These are phyloP conservation scores for Mentha longifolia DNA, from an alignment of 257 asterid species.

Conservation along the genomic window DNA sequence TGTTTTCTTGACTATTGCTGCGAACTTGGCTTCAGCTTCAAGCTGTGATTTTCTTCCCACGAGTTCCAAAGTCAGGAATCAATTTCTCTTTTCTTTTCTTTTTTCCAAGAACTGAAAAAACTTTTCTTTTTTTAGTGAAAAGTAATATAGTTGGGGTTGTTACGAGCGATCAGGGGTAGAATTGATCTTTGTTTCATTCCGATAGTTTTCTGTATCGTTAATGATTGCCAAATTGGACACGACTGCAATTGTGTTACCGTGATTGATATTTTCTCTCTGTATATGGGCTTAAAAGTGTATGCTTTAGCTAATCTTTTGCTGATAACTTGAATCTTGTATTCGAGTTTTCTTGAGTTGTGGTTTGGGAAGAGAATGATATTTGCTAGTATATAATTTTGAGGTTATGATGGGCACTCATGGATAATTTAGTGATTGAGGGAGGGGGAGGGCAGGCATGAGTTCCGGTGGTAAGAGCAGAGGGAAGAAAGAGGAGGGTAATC, in stretches of 20 bases:
- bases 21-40: slow-evolving; percentile 40
- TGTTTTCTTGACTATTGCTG: slow-evolving; percentile 17
- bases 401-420: slow-evolving; percentile 55
- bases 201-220: slow-evolving; percentile 3
- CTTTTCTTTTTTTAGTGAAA: slow-evolving; percentile 13
- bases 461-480: slow-evolving; percentile 63
- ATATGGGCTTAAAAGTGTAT: slow-evolving; percentile 32
- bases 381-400: slow-evolving; percentile 31
- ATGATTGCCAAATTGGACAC: slow-evolving; percentile 23
- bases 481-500: slow-evolving; percentile 51
- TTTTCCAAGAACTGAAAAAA: slow-evolving; percentile 23
- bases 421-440: slow-evolving; percentile 46
- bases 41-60: slow-evolving; percentile 36
- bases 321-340: slow-evolving; percentile 29
- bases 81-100: background rate
- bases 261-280: slow-evolving; percentile 18
- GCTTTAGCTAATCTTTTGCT: slow-evolving; percentile 19
- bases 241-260: slow-evolving; percentile 35
- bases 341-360: slow-evolving; percentile 31
- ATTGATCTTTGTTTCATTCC: slow-evolving; percentile 16
- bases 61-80: slow-evolving; percentile 33
- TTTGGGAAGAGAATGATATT: slow-evolving; percentile 32
- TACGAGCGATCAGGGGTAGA: slow-evolving; percentile 33
- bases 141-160: background rate
- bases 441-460: slow-evolving; percentile 60